These are phyloP conservation scores for Cicer judaicum DNA, from an alignment of 306 rosid genomes.

Conservation along the genomic window DNA sequence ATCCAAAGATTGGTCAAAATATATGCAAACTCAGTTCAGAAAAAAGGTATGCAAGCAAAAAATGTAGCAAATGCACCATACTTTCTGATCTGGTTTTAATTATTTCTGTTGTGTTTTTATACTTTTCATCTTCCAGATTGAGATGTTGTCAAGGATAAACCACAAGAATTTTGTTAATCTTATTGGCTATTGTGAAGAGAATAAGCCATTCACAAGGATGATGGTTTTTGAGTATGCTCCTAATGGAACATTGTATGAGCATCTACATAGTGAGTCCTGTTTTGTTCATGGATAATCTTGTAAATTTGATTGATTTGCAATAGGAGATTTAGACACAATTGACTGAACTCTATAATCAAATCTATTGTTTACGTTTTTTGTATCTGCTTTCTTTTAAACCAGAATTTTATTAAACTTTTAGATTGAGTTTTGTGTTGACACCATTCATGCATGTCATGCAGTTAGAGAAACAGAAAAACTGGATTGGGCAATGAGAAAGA, in stretches of 20 bases:
- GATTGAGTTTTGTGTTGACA: slow-evolving; percentile 20
- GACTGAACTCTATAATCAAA: too few species aligned
- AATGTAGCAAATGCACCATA: slow-evolving; percentile 3
- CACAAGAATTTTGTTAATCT: slow-evolving; percentile 92
- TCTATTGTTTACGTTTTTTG: too few species aligned
- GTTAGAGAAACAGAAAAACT: slow-evolving; percentile 87
- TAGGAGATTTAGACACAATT: too few species aligned
- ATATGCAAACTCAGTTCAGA: slow-evolving; percentile 68
- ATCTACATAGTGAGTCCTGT: slow-evolving; percentile 75
- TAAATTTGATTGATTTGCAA: too few species aligned
- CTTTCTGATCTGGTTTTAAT: slow-evolving; percentile 24
- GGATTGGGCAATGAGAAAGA: slow-evolving; percentile 80
- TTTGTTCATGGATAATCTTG: neutral
- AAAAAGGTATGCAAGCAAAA: slow-evolving; percentile 62
- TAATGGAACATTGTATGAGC: slow-evolving; percentile 91
- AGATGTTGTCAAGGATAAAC: slow-evolving; percentile 73
- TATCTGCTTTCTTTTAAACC: too few species aligned
- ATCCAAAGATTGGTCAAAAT: slow-evolving; percentile 70
- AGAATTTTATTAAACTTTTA: too few species aligned
- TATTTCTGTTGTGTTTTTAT: neutral
- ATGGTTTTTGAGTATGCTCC: slow-evolving; percentile 98
- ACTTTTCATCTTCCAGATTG: slow-evolving; percentile 59
- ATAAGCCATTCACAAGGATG: slow-evolving; percentile 88
- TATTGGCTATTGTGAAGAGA: slow-evolving; percentile 86
- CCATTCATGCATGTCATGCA: slow-evolving; percentile 50